Evolutionary conservation across 2,329 filamentous ascomycete genomes (phyloP).

Genomic region (Fonsecaea multimorphosa): DNA sequence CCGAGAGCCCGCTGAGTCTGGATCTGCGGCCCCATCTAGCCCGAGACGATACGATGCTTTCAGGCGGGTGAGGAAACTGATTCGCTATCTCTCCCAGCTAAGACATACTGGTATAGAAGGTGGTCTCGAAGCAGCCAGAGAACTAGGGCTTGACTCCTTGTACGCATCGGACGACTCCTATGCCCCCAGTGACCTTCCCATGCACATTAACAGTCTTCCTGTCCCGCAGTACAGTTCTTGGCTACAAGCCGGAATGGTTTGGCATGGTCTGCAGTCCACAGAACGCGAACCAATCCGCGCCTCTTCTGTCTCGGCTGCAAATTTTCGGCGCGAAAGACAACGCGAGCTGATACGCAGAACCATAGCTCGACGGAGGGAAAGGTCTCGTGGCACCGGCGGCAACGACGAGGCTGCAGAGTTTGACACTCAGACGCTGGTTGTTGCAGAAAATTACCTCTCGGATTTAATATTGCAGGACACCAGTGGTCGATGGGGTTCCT

Average conservation of each 20-base stretch:
- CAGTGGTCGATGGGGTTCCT: slow-evolving; percentile 42
- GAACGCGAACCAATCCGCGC: slow-evolving; percentile 37
- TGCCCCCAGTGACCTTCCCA: slow-evolving; percentile 34
- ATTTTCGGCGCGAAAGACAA: slow-evolving; percentile 26
- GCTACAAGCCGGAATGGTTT: slow-evolving; percentile 66
- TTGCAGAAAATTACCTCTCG: slow-evolving; percentile 31
- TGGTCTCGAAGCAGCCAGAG: slow-evolving; percentile 29
- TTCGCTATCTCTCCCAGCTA: slow-evolving; percentile 66
- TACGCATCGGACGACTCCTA: slow-evolving; percentile 32
- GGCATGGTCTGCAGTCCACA: slow-evolving; percentile 67
- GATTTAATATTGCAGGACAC: slow-evolving; percentile 24
- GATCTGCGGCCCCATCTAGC: neutral
- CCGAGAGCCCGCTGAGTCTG: neutral
- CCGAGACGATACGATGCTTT: slow-evolving; percentile 17
- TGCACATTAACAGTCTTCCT: slow-evolving; percentile 37
- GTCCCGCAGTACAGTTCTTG: slow-evolving; percentile 63
- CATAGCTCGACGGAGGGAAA: slow-evolving; percentile 20
- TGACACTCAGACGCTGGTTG: slow-evolving; percentile 1
- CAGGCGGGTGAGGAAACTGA: slow-evolving; percentile 60
- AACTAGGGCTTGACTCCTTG: slow-evolving; percentile 32
- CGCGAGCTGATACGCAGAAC: slow-evolving; percentile 25
- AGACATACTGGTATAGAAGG: slow-evolving; percentile 31
- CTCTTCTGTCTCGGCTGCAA: slow-evolving; percentile 6
- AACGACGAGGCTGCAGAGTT: slow-evolving; percentile 5
- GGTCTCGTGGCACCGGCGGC: neutral